phyloP scores from a whole-genome alignment of 352 stramenopile species.

The Thraustochytrium striatum region DNA sequence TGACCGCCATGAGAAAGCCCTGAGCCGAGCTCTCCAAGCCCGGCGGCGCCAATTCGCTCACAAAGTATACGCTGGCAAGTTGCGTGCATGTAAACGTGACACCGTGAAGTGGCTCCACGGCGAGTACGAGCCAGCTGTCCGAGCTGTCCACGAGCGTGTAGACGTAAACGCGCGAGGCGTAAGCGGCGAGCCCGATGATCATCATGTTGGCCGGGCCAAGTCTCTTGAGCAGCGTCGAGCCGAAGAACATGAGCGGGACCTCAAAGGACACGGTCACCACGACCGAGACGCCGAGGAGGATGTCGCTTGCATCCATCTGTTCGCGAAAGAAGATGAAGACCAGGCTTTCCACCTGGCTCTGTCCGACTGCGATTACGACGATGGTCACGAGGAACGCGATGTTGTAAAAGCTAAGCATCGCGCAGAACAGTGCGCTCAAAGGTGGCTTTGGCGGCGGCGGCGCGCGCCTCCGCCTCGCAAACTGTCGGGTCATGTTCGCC shows the following conservation, averaged over 20 bases:
- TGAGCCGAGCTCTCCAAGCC: constrained; percentile 21
- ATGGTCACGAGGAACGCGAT: not conserved
- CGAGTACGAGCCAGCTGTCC: not conserved
- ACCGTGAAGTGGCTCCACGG: constrained; percentile 15
- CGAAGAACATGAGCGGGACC: constrained; percentile 19
- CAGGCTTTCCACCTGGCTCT: constrained; percentile 4
- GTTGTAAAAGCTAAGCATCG: no score
- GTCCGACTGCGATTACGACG: not conserved
- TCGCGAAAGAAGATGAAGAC: constrained; percentile 31
- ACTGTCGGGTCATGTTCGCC: no score
- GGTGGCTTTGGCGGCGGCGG: no score
- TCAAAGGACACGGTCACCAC: constrained; percentile 44
- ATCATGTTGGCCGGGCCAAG: no score
- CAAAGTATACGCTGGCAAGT: not conserved
- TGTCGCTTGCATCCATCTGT: constrained; percentile 10
- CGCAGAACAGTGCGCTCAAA: no score
- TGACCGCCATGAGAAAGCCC: not conserved
- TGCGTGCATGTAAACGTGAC: constrained; percentile 26
- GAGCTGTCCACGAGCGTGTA: constrained; percentile 6
- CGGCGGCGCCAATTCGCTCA: constrained; percentile 17
- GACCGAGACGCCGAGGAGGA: constrained; percentile 32
- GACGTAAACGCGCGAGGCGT: constrained; percentile 6
- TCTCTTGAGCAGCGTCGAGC: not conserved
- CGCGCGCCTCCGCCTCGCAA: no score
- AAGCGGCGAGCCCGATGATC: constrained; percentile 12